Base-by-base conservation (phyloP, 2,329 filamentous ascomycete genomes). In the Davidsoniella eucalypti region DNA sequence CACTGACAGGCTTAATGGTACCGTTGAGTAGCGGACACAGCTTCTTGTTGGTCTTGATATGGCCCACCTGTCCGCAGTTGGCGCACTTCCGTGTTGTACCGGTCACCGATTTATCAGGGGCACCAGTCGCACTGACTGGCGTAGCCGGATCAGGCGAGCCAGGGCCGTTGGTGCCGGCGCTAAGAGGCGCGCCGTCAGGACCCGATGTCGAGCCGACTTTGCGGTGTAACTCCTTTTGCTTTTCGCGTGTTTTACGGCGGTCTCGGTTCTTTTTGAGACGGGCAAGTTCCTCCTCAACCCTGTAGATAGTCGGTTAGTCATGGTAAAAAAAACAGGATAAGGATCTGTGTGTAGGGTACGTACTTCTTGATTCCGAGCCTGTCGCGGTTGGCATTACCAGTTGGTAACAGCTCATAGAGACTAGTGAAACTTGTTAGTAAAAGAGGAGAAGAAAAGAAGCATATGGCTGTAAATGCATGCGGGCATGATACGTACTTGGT, bases 1-100 rank as follows among this genome's bases (percentile, higher is more conserved):
- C 65, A 52, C 68, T 67, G 57, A 75, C 72, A 38, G 69, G 66
- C 56, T 83, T 82, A 69, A 83, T 83, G 29, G 83, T 85, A 48
- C 87, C 86, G 61, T 93, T 93, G 55, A 93, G 80, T 63, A 92
- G 71, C 44, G 86, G 86, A 63, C 86, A 93, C 59, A 88, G 75
- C 87, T 95, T 96, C 70, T 95, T 94, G 71, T 96, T 96, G 44
- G 90, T 96, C 67, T 95, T 95, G 71, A 98, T 98, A 61, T 98
- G 92, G 29, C 92, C 92, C 50, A 94, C 84, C 64, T 92, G 84
- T 47, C 92, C 92, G 67, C 92, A 98, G 65, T 95, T 96, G 57
- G 92, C 92, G 67, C 92, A 98, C 69, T 96, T 96, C 59, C 93
- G 76, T 33, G 82, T 82, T 51, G 86, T 93, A 54, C 81, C 79